Evolutionary conservation across 176 grass and related monocot species (phyloP).

Genomic region (Puccinellia tenuiflora): DNA sequence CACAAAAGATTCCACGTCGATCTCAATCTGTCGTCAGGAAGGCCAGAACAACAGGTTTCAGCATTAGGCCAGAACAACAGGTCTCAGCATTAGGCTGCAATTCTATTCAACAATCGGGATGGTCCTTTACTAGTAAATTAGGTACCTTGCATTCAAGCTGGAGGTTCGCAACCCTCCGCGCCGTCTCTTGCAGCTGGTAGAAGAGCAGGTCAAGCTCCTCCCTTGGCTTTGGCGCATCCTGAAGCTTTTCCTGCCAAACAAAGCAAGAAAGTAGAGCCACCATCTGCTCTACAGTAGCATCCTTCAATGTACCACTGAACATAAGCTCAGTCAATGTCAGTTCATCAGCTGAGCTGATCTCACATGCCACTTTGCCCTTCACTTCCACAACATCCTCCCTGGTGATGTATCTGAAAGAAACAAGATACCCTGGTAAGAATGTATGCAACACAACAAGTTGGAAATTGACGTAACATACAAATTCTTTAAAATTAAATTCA

Average conservation of each 20-base stretch:
- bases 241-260: slow-evolving; percentile 90
- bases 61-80: neutral
- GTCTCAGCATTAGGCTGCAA: neutral
- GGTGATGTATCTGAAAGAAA: slow-evolving; percentile 44
- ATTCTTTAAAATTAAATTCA: neutral
- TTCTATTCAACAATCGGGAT: neutral
- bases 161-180: slow-evolving; percentile 45
- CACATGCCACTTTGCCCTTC: slow-evolving; percentile 90
- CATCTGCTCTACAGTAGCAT: slow-evolving; percentile 79
- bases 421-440: neutral
- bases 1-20: slow-evolving; percentile 72
- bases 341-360: slow-evolving; percentile 81
- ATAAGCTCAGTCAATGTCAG: slow-evolving; percentile 86
- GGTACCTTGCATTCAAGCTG: slow-evolving; percentile 90
- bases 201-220: slow-evolving; percentile 71
- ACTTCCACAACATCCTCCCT: slow-evolving; percentile 79
- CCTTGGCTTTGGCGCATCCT: slow-evolving; percentile 76
- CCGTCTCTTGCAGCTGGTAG: slow-evolving; percentile 43
- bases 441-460: neutral
- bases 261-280: slow-evolving; percentile 90
- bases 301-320: slow-evolving; percentile 84
- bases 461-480: neutral
- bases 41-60: neutral
- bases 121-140: neutral
- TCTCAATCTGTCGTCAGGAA: slow-evolving; percentile 51